Conservation (phyloP, 2,329 filamentous ascomycete species). For the Fusarium sp. region DNA sequence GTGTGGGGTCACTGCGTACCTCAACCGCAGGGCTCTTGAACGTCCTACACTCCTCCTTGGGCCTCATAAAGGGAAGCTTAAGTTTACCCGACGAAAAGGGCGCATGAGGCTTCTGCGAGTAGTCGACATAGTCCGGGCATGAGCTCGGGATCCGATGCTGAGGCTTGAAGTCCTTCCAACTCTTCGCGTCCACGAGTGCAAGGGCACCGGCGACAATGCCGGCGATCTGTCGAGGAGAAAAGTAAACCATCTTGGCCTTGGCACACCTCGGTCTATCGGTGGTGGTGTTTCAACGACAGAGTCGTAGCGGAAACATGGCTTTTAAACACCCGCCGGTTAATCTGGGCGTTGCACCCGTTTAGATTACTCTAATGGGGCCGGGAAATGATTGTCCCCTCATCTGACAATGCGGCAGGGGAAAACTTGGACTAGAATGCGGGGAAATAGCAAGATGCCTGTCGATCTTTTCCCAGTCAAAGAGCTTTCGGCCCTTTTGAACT, state of each 20-base stretch:
- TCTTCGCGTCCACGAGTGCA: not conserved
- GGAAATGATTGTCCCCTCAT: not conserved
- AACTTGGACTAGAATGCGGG: not conserved
- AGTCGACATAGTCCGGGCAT: constrained; percentile 28
- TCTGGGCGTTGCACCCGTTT: not conserved
- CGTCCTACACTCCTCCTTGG: constrained; percentile 30
- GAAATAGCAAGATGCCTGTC: not conserved
- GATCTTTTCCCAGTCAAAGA: not conserved
- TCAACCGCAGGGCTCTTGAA: constrained; percentile 31
- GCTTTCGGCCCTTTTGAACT: not conserved
- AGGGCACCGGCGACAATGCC: not conserved
- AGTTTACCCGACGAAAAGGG: constrained; percentile 19
- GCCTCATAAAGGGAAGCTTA: constrained; percentile 24
- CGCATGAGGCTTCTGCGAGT: constrained; percentile 11
- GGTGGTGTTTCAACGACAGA: too few relatives aligned
- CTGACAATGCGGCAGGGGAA: not conserved
- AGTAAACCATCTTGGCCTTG: not conserved
- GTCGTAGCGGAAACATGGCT: not conserved
- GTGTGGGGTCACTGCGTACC: not conserved
- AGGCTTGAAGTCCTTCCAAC: constrained; percentile 24
- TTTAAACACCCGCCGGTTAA: not conserved
- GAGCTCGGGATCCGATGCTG: constrained; percentile 19
- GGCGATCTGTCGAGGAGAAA: not conserved
- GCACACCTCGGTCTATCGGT: too few relatives aligned
- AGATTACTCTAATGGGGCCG: too few relatives aligned